Percentiles rank a stretch among this genome's conserved stretches.
Evolutionary conservation across 768 basidiomycete species (phyloP).

Genomic region (Lactarius pseudohatsudake): DNA sequence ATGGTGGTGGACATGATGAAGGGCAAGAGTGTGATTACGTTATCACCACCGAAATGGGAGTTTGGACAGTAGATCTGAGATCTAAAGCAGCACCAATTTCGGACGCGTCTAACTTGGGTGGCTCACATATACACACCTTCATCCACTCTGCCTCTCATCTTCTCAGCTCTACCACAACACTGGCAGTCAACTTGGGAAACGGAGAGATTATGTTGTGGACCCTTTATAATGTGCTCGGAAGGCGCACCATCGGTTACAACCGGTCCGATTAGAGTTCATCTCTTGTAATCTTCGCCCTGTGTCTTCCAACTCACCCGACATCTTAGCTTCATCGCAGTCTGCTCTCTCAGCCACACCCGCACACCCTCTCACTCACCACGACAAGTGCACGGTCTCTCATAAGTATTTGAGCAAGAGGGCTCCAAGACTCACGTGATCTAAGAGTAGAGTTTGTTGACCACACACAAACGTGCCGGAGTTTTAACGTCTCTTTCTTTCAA

Average conservation of each 20-base stretch:
- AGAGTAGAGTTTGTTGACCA: conserved; percentile 33
- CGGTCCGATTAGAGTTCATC: conserved; percentile 13
- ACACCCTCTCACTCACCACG: conserved; percentile 1
- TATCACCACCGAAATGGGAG: background rate
- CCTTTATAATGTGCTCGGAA: background rate
- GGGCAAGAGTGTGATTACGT: conserved; percentile 6
- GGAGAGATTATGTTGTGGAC: background rate
- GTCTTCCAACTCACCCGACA: conserved; percentile 9
- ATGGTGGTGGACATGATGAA: conserved; percentile 43
- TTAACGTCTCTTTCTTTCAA: conserved; percentile 35
- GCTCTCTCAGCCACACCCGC: conserved; percentile 1
- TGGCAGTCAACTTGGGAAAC: background rate
- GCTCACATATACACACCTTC: conserved; percentile 1
- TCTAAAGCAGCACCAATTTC: conserved; percentile 39
- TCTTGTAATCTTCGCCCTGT: conserved; percentile 14
- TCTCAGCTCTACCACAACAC: background rate
- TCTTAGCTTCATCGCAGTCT: conserved; percentile 3
- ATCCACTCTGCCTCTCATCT: conserved; percentile 24
- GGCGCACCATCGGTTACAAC: background rate
- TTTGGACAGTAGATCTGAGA: conserved; percentile 36
- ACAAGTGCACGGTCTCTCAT: conserved; percentile 1
- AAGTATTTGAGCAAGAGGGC: conserved; percentile 21
- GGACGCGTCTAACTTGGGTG: conserved; percentile 36
- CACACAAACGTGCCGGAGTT: conserved; percentile 31
- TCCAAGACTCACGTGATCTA: conserved; percentile 30